Conservation (phyloP, 2,329 filamentous ascomycete genomes). For the Claviceps sp. region DNA sequence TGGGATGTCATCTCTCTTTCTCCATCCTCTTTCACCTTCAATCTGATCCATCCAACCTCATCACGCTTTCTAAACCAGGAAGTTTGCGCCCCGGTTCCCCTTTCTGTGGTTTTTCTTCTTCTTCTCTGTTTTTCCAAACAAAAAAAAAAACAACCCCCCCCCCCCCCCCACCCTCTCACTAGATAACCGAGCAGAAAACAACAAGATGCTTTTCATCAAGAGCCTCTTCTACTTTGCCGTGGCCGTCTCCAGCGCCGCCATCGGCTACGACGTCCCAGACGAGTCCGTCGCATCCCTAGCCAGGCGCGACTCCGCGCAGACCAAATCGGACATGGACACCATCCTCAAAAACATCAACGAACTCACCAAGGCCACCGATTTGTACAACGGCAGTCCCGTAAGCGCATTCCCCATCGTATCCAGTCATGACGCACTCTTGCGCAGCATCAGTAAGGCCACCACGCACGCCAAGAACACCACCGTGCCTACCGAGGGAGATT, state of each 20-base stretch:
- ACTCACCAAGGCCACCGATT: neutral
- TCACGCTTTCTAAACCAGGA: too few species aligned
- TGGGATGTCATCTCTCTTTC: too few species aligned
- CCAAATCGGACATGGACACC: neutral
- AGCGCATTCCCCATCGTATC: neutral
- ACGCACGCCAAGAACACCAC: neutral
- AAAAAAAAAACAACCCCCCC: too few species aligned
- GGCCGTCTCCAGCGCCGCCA: constrained; percentile 2
- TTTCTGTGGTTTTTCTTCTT: too few species aligned
- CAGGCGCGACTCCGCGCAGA: neutral
- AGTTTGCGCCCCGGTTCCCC: too few species aligned
- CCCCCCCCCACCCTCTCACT: too few species aligned
- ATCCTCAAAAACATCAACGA: neutral
- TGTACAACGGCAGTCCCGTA: neutral
- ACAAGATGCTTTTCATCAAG: constrained; percentile 4
- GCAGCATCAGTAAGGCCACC: neutral
- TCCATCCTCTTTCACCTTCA: too few species aligned
- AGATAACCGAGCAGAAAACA: neutral
- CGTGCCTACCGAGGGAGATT: neutral
- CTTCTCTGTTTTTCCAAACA: too few species aligned
- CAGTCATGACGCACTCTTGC: neutral
- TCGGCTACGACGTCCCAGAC: neutral
- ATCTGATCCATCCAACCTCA: too few species aligned
- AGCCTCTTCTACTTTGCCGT: constrained; percentile 5
- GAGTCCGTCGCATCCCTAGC: neutral